Evolutionary conservation across 176 grass and related monocot genomes (phyloP).

Genomic region (Musa troglodytarum): DNA sequence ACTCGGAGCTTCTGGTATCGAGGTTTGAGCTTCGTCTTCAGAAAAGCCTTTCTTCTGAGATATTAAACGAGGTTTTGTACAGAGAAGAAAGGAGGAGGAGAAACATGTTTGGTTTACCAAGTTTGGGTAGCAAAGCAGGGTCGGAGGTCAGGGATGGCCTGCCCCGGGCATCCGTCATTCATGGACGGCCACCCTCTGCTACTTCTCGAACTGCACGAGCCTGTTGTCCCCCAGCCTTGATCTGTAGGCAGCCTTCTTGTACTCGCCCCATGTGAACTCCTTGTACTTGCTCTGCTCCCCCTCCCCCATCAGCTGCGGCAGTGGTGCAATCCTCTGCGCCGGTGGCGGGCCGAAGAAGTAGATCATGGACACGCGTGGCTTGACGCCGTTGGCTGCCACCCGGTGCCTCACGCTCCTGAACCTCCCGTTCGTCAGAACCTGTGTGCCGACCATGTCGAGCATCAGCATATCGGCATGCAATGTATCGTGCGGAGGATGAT

Average conservation of each 20-base stretch:
- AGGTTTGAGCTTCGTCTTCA: too few species aligned
- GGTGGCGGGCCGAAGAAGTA: conserved; percentile 66
- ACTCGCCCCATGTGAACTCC: conserved; percentile 94
- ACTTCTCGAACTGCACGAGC: conserved; percentile 61
- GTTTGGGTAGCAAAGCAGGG: too few species aligned
- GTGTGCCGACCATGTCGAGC: not conserved
- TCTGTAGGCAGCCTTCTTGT: conserved; percentile 95
- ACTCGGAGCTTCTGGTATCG: too few species aligned
- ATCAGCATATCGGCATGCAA: not conserved
- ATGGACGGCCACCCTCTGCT: not conserved
- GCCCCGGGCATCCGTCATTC: too few species aligned
- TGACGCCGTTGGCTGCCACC: conserved; percentile 73
- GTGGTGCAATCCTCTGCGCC: conserved; percentile 63
- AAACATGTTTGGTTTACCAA: too few species aligned
- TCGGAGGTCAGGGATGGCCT: too few species aligned
- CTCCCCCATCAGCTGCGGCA: conserved; percentile 66
- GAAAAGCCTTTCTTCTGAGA: too few species aligned
- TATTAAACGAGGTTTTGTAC: too few species aligned
- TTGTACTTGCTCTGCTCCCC: conserved; percentile 82
- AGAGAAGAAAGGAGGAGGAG: too few species aligned
- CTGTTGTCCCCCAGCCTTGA: conserved; percentile 82
- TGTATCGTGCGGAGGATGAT: not conserved
- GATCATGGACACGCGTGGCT: conserved; percentile 90
- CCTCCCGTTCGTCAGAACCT: conserved; percentile 90
- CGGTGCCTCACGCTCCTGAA: conserved; percentile 94